phyloP scores from a whole-genome alignment of 805 yeast genomes.

The Starmerella apis region DNA sequence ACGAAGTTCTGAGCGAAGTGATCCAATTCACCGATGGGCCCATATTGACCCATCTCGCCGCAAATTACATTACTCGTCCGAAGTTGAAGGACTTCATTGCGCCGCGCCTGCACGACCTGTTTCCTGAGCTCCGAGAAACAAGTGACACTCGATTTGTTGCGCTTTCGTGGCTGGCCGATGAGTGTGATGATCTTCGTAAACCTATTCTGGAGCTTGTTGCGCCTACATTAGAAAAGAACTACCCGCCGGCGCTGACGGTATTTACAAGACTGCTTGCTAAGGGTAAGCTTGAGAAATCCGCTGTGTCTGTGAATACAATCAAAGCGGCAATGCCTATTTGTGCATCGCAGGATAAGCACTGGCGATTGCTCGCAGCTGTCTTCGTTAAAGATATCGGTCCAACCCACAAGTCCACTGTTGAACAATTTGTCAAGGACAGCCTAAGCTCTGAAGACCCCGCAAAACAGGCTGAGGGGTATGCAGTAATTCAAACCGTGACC shows the following conservation, averaged over 20 bases:
- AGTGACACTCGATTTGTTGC: conserved; percentile 24
- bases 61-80: conserved; percentile 17
- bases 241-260: conserved; percentile 10
- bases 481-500: conserved; percentile 25
- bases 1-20: conserved; percentile 13
- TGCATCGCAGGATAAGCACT: conserved; percentile 4
- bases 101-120: conserved; percentile 9
- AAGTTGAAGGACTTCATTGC: conserved; percentile 15
- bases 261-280: conserved; percentile 11
- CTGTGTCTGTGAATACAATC: not conserved
- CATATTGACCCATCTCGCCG: conserved; percentile 21
- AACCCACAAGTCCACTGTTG: conserved; percentile 6
- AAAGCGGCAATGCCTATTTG: not conserved
- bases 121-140: conserved; percentile 10
- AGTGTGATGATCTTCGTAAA: conserved; percentile 12
- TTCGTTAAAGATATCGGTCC: conserved; percentile 10
- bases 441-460: not conserved
- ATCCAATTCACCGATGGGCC: conserved; percentile 19
- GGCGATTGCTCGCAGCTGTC: conserved; percentile 14
- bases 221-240: not conserved
- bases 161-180: conserved; percentile 22
- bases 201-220: conserved; percentile 11
- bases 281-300: conserved; percentile 7
- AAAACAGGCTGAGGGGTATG: conserved; percentile 23
- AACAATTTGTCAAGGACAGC: conserved; percentile 3